Conservation (phyloP, 1,139 yeast species). For the Yarrowia galli region DNA sequence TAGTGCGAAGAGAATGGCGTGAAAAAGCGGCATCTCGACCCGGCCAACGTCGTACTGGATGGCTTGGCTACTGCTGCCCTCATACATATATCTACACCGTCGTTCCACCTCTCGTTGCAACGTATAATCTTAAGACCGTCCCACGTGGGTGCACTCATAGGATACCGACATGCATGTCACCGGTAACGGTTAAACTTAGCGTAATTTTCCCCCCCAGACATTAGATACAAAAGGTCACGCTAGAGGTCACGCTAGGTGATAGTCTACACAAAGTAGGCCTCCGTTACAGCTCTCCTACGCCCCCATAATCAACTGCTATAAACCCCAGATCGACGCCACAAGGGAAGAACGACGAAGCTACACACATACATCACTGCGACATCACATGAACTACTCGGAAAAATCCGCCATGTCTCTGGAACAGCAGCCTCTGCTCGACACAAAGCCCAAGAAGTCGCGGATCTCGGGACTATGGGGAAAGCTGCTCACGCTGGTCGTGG, state of each 20-base stretch:
- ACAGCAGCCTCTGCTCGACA: constrained; percentile 36
- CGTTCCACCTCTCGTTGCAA: not conserved
- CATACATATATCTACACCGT: not conserved
- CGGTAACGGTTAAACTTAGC: constrained; percentile 30
- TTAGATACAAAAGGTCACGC: constrained; percentile 15
- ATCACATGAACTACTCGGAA: constrained; percentile 26
- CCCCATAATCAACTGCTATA: not conserved
- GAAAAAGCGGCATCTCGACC: not conserved
- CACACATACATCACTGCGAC: not conserved
- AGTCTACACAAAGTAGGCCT: not conserved
- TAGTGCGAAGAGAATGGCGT: not conserved
- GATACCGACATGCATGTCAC: constrained; percentile 17
- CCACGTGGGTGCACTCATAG: constrained; percentile 25
- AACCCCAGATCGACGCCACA: not conserved
- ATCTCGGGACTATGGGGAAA: not conserved
- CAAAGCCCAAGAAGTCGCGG: constrained; percentile 16
- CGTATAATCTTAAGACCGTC: constrained; percentile 6
- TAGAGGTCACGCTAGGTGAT: constrained; percentile 25
- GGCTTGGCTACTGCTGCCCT: not conserved
- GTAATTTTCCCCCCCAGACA: constrained; percentile 8
- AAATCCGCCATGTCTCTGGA: constrained; percentile 29
- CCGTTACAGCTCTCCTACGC: not conserved
- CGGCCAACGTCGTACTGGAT: no score
- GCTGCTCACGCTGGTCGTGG: constrained; percentile 2
- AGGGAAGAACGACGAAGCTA: not conserved